These are phyloP conservation scores for Boeremia exigua DNA, from an alignment of 2,329 filamentous ascomycete genomes.

Conservation along the genomic window DNA sequence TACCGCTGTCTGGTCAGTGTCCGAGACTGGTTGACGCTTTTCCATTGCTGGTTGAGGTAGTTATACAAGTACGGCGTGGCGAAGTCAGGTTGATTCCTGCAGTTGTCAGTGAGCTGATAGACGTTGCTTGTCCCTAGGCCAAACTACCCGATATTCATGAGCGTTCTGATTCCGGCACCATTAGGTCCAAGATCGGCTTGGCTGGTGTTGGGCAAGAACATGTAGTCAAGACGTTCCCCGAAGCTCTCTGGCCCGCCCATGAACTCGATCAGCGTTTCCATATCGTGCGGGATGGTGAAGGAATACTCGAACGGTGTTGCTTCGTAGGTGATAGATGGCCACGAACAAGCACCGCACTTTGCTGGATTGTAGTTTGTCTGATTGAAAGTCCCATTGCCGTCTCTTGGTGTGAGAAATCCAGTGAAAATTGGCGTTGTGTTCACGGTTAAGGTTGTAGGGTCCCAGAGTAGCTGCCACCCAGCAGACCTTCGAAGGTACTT, in stretches of 20 bases:
- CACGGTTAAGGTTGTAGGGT: conserved; percentile 23
- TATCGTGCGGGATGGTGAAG: conserved; percentile 49
- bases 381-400: conserved; percentile 26
- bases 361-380: conserved; percentile 45
- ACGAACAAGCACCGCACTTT: conserved; percentile 45
- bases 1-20: conserved; percentile 41
- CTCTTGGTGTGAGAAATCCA: conserved; percentile 30
- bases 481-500: conserved; percentile 47
- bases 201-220: conserved; percentile 42
- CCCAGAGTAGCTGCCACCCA: conserved; percentile 30
- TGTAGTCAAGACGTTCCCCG: conserved; percentile 47
- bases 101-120: neutral
- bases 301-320: conserved; percentile 49
- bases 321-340: conserved; percentile 47
- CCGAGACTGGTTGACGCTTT: conserved; percentile 45
- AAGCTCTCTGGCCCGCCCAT: conserved; percentile 46
- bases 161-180: conserved; percentile 55
- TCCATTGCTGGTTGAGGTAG: conserved; percentile 50
- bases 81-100: conserved; percentile 71
- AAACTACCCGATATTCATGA: conserved; percentile 49
- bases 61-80: conserved; percentile 64
- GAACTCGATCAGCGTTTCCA: conserved; percentile 45
- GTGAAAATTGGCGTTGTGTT: conserved; percentile 27
- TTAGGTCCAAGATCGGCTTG: conserved; percentile 45
- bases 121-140: no score